Evolutionary conservation across 371 early-diverging fungal genomes (phyloP).

Genomic region (Nosema muscidifuracis): DNA sequence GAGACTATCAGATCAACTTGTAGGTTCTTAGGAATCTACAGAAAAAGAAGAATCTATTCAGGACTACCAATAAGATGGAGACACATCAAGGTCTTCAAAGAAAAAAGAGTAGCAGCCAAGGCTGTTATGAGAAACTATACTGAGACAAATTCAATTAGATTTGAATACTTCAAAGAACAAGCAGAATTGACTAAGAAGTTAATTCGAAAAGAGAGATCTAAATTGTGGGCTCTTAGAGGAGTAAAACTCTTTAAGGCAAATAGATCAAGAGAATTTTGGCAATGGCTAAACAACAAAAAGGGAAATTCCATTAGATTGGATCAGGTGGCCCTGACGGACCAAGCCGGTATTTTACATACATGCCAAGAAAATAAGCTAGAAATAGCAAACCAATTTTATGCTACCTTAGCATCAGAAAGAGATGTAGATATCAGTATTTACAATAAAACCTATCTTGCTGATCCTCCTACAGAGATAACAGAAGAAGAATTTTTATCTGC

Average conservation of each 20-base stretch:
- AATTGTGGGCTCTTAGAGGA: not conserved
- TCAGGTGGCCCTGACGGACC: not conserved
- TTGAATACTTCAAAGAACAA: not conserved
- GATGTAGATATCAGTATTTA: not conserved
- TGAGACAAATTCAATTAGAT: not conserved
- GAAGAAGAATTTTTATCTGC: slow-evolving; percentile 7
- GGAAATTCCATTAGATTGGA: not conserved
- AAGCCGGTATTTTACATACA: not conserved
- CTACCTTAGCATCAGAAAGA: not conserved
- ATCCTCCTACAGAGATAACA: not conserved
- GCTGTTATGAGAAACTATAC: not conserved
- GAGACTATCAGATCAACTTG: not conserved
- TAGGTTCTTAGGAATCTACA: not conserved
- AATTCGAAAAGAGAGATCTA: not conserved
- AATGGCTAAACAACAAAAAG: not conserved
- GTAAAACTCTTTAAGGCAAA: not conserved
- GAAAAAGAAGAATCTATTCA: not conserved
- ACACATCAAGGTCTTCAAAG: not conserved
- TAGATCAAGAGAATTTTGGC: slow-evolving; percentile 7
- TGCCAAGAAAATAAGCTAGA: not conserved
- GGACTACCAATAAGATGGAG: not conserved
- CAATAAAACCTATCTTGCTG: not conserved
- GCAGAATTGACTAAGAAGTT: not conserved
- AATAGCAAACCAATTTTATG: slow-evolving; percentile 4
- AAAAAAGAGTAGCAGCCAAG: not conserved